Evolutionary conservation across 345 rosid genomes (phyloP).

Genomic region (Eucalyptus cloeziana): DNA sequence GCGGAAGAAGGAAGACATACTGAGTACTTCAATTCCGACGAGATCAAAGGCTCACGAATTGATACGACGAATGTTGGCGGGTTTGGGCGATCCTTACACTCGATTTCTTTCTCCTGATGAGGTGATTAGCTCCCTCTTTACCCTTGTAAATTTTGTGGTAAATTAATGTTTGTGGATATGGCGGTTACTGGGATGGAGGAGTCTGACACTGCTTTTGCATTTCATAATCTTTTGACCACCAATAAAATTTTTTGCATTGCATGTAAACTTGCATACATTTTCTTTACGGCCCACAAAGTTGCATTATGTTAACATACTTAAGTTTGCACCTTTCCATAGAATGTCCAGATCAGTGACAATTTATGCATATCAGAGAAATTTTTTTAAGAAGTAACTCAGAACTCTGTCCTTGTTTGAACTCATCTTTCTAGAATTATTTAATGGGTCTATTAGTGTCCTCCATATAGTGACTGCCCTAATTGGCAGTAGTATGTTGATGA

Average conservation of each 20-base stretch:
- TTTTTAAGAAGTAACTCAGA: neutral
- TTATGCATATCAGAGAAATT: neutral
- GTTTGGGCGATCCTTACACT: constrained; percentile 87
- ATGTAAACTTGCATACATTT: neutral
- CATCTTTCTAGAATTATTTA: neutral
- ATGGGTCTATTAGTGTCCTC: neutral
- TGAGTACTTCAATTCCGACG: constrained; percentile 40
- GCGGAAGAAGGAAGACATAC: constrained; percentile 59
- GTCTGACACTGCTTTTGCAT: neutral
- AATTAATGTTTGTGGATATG: neutral
- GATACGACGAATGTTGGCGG: constrained; percentile 64
- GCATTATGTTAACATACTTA: neutral
- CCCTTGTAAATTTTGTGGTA: neutral
- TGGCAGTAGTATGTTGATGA: neutral
- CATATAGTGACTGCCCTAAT: neutral
- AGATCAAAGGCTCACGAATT: constrained; percentile 79
- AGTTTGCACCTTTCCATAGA: neutral
- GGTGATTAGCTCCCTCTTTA: constrained; percentile 21
- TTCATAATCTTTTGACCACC: neutral
- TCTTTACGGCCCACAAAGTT: neutral
- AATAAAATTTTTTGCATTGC: neutral
- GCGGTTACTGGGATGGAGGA: neutral
- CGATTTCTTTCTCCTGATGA: constrained; percentile 80
- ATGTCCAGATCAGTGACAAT: neutral
- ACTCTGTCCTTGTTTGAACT: neutral